phyloP scores from a whole-genome alignment of 2,329 filamentous ascomycete genomes.

The Beauveria medogensis region DNA sequence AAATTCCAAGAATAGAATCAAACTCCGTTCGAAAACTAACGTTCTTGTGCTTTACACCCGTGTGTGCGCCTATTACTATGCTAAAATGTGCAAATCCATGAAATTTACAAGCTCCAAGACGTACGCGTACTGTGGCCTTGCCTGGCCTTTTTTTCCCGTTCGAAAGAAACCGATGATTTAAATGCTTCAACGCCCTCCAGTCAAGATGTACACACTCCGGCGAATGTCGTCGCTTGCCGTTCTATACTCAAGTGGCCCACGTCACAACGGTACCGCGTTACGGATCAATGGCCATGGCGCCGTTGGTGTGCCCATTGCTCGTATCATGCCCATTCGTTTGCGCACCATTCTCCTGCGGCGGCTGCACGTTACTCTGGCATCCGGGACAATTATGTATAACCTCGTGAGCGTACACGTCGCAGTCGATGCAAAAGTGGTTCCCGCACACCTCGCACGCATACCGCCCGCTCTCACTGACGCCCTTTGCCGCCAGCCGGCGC shows the following conservation, averaged over 20 bases:
- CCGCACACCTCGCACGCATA: conserved; percentile 85
- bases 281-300: conserved; percentile 39
- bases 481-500: conserved; percentile 34
- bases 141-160: not conserved
- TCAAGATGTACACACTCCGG: not conserved
- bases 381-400: conserved; percentile 93
- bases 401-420: conserved; percentile 91
- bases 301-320: conserved; percentile 24
- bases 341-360: conserved; percentile 17
- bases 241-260: not conserved
- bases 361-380: conserved; percentile 51
- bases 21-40: not conserved
- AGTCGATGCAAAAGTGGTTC: conserved; percentile 96
- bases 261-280: conserved; percentile 8
- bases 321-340: conserved; percentile 11
- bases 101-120: not conserved
- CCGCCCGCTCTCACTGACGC: conserved; percentile 75
- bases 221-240: not conserved
- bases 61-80: not conserved
- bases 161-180: not conserved
- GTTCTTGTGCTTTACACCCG: not conserved
- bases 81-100: not conserved
- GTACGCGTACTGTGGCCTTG: not conserved
- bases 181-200: not conserved
- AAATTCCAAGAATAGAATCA: not conserved